Conservation (phyloP, 2,329 filamentous ascomycete genomes). For the Cercospora janseana region DNA sequence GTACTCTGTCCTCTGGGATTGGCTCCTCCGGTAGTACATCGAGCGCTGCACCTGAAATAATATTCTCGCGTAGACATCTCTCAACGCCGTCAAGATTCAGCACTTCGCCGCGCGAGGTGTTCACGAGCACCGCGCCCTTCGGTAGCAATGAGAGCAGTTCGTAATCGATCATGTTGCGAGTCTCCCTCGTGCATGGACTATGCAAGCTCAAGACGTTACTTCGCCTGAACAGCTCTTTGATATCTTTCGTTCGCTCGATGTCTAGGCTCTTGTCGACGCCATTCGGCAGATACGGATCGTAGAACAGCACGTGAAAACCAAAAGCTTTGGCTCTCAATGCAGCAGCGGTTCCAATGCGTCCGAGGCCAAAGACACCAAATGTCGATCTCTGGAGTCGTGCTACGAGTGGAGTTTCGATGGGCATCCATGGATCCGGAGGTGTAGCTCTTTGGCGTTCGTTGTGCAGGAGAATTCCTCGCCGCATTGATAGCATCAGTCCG, state of each 20-base stretch:
- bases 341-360: slow-evolving; percentile 35
- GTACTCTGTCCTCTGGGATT: slow-evolving; percentile 32
- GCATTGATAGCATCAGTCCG: slow-evolving; percentile 32
- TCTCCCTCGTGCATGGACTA: slow-evolving; percentile 72
- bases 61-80: slow-evolving; percentile 30
- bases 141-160: slow-evolving; percentile 34
- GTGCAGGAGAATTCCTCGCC: slow-evolving; percentile 35
- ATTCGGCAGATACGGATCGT: slow-evolving; percentile 37
- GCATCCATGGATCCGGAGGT: slow-evolving; percentile 35
- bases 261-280: slow-evolving; percentile 36
- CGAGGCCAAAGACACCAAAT: slow-evolving; percentile 35
- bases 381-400: slow-evolving; percentile 30
- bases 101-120: slow-evolving; percentile 37
- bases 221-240: slow-evolving; percentile 39
- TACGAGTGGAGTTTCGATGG: slow-evolving; percentile 33
- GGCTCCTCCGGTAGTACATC: slow-evolving; percentile 39
- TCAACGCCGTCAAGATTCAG: slow-evolving; percentile 35
- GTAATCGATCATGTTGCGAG: slow-evolving; percentile 31
- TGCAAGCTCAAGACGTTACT: slow-evolving; percentile 65
- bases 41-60: slow-evolving; percentile 34
- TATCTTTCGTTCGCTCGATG: slow-evolving; percentile 33
- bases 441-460: slow-evolving; percentile 34
- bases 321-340: slow-evolving; percentile 36
- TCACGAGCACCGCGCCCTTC: slow-evolving; percentile 33
- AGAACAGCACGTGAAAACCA: slow-evolving; percentile 36